Percentiles rank a stretch among this genome's conserved stretches.
These are phyloP conservation scores for Ophiorrhiza pumila DNA, from an alignment of 257 asterid species.

Conservation along the genomic window DNA sequence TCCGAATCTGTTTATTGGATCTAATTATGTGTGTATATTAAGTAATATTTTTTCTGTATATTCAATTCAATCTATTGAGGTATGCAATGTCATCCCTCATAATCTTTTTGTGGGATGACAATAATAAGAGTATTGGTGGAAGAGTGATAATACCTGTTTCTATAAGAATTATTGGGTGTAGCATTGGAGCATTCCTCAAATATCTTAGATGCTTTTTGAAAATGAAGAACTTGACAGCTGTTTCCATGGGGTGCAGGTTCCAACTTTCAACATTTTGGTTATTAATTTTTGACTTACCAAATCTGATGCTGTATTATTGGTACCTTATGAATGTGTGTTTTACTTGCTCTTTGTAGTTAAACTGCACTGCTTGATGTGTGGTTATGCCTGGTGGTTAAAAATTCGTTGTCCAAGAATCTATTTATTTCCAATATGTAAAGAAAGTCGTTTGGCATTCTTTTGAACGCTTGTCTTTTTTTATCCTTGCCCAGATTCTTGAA, in stretches of 20 bases:
- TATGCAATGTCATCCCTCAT: background rate
- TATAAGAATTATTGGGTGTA: background rate
- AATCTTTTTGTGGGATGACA: background rate
- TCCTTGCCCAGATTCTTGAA: conserved; percentile 79
- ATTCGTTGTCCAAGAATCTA: background rate
- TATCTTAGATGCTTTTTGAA: background rate
- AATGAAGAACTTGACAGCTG: background rate
- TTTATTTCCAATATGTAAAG: too few relatives aligned
- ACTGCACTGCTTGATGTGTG: background rate
- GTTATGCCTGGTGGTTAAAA: background rate
- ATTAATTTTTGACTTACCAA: background rate
- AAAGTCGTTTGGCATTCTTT: background rate
- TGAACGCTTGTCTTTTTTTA: conserved; percentile 19
- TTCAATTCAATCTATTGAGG: too few relatives aligned
- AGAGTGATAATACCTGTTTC: background rate
- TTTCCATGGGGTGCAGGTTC: background rate
- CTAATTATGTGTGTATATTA: background rate
- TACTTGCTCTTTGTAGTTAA: background rate
- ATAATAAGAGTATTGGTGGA: background rate
- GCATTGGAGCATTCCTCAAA: background rate
- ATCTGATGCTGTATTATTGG: background rate
- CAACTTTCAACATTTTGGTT: background rate
- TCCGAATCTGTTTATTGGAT: background rate
- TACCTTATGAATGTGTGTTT: background rate
- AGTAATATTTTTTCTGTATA: too few relatives aligned